Evolutionary conservation across 2,329 filamentous ascomycete genomes (phyloP), one percentile per base, ranked within the genome.

Genomic region (Talaromyces sp.): DNA sequence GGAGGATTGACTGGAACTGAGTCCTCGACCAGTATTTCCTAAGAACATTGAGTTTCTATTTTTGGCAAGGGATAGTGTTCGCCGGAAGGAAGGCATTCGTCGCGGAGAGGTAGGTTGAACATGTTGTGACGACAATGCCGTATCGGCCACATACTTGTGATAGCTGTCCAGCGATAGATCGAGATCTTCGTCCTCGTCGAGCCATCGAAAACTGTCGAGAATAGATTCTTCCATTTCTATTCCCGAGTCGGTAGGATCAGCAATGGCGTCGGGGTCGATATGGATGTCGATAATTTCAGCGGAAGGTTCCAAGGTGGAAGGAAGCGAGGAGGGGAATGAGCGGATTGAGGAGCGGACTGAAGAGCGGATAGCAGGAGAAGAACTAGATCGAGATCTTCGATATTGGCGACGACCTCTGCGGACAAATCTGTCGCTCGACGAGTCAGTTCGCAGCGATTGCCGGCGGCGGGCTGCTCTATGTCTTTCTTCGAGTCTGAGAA

Each of bases 101-200:
- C 69, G 68, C 50, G 65, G 65, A 37, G 45, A 56, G 33, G 67
- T 61, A 25, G 61, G 19, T 57, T 62, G 61, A 54, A 67, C 61
- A 25, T 62, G 54, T 31, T 77, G 67, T 78, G 78, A 77, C 77
- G 78, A 77, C 59, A 79, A 75, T 68, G 63, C 61, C 13, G 63
- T 61, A 75, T 86, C 78, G n/a, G 77, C 82, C 39, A 88, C 78
- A 70, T 88, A 88, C 54, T 84, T 81, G 72, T 90, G 88, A 71
- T 91, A 90, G 73, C 91, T 88, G 72, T 92, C 88, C 37, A 92
- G 78, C 43, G 83, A 84, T 43, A 93, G 82, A 70, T 93, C 89
- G 37, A 93, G 79, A 61, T 90, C 86, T 19, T 89, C 85, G 62
- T 91, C 87, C 65, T 91, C 88, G 35, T 93, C 89, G 31, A 92